Evolutionary conservation across 2,329 filamentous ascomycete genomes (phyloP), one percentile per base, ranked within the genome.

Genomic region (Colletotrichum gloeosporioides): DNA sequence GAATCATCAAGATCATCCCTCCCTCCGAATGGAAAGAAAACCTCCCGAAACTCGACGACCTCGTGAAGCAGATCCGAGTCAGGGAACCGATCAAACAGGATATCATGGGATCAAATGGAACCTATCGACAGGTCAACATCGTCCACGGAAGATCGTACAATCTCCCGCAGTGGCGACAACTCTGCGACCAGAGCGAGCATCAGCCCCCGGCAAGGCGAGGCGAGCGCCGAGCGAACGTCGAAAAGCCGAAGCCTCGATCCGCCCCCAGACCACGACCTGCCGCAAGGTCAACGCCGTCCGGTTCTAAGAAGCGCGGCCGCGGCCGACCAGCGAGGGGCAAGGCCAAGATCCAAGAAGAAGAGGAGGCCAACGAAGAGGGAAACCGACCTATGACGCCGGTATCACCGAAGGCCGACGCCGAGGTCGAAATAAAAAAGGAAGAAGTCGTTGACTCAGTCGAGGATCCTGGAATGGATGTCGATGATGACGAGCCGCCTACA

Each of bases 61-160:
- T 95, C 67, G 91, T 99, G 78, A 99, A 98, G 86, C 93, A 94
- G 77, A 95, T 99, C 84, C 94, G 93, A 82, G 96, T 99, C 82
- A 96, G 96, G 85, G 98, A 99, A 79, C 97, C 97, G 5, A 99
- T 99, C 83, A 98, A 96, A 82, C 97, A 99, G 85, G 97, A 99
- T 81, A 99, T 99, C 81, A 96, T 98, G 89, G 97, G 97, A 57
- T 95, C 95, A 68, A 95, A 96, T 82, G 98, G 97, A 73, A 98
- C 95, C 73, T 99, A 98, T 83, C 96, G 96, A 44, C 97, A 99
- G 84, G 95, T 97, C 82, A 99, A 99, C 83, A 96, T 99, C 76
- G 93, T 99, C 81, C 98, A 98, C 86, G 95, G 98, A 83, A 92
- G 97, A 83, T 96, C 96, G 16, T 99, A 99, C 87, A 99, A 98